Conservation (phyloP, 805 yeast genomes). For the Candida ovalis region DNA sequence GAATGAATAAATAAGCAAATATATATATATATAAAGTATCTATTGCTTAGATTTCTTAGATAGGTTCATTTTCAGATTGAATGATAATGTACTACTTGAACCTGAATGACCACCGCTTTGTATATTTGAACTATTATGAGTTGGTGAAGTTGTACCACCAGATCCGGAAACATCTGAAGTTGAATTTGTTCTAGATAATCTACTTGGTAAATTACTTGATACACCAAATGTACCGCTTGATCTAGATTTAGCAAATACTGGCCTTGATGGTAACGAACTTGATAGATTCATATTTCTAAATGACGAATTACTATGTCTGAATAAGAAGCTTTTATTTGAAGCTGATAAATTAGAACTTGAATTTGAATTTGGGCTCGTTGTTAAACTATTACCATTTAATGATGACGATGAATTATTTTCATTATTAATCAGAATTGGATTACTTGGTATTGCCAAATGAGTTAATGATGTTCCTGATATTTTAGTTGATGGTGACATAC, state of each 20-base stretch:
- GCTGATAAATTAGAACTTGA: neutral
- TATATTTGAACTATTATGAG: neutral
- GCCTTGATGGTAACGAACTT: neutral
- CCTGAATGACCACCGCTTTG: neutral
- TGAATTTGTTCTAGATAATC: neutral
- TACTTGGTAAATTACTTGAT: neutral
- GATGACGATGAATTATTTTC: neutral
- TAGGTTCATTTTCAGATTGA: neutral
- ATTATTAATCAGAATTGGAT: neutral
- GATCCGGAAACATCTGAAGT: neutral
- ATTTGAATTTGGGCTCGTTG: neutral
- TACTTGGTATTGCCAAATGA: neutral
- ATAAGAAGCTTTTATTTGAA: neutral
- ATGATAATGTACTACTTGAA: neutral
- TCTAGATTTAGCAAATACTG: neutral
- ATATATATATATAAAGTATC: too few species aligned
- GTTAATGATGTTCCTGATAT: neutral
- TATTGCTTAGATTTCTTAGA: neutral
- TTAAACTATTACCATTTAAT: neutral
- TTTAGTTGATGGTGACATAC: conserved; percentile 2
- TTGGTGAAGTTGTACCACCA: neutral
- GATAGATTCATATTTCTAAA: neutral
- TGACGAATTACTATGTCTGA: neutral
- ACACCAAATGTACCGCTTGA: neutral
- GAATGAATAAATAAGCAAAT: too few species aligned